These are phyloP conservation scores for Solanum gracilifrons DNA, from an alignment of 257 asterid species.

Conservation along the genomic window DNA sequence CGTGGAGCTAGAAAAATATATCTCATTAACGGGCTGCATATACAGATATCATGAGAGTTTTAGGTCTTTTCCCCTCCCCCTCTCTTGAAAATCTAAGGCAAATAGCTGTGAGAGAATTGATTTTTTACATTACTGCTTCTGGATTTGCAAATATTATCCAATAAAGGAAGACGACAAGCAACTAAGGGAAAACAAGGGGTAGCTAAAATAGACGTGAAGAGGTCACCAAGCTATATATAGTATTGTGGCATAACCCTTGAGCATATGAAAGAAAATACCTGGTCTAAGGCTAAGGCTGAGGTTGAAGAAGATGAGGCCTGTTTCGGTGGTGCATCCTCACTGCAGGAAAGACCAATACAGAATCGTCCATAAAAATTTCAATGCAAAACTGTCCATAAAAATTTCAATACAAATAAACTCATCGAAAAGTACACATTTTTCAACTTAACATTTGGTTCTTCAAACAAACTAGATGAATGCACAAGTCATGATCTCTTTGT, in stretches of 20 bases:
- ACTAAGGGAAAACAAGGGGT: background rate
- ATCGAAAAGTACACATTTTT: background rate
- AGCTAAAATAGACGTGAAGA: background rate
- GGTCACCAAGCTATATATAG: background rate
- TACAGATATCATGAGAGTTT: background rate
- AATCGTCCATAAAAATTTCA: background rate
- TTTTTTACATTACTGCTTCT: background rate
- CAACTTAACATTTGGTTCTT: background rate
- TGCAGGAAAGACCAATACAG: background rate
- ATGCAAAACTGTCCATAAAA: too few species aligned
- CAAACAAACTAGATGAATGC: background rate
- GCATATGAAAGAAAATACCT: slow-evolving; percentile 2
- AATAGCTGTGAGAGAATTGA: background rate
- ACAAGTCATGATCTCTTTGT: background rate
- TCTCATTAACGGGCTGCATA: background rate
- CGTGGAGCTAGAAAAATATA: background rate
- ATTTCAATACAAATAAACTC: background rate
- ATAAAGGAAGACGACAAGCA: background rate
- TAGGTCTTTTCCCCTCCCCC: background rate
- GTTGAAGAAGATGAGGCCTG: background rate
- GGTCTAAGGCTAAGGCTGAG: background rate
- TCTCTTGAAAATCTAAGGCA: background rate
- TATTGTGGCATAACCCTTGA: background rate
- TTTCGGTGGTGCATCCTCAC: background rate
- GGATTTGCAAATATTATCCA: background rate